These are phyloP conservation scores for Tilletia caries DNA, from an alignment of 1,284 basidiomycete species.

Conservation along the genomic window DNA sequence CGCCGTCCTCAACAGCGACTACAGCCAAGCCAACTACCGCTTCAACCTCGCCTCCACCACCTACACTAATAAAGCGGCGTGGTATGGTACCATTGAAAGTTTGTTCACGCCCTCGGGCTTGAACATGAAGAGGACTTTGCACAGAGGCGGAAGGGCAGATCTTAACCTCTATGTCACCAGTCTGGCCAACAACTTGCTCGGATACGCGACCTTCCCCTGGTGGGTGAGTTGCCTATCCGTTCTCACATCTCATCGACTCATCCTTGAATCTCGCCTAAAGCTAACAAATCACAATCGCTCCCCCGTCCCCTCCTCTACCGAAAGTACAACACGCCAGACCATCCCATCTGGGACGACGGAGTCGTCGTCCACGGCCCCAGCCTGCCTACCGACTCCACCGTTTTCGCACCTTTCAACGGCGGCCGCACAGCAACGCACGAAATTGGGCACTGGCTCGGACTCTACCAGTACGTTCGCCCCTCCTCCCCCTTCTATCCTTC, in stretches of 20 bases:
- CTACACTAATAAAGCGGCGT: slow-evolving; percentile 59
- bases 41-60: slow-evolving; percentile 59
- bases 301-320: too few relatives aligned
- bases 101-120: slow-evolving; percentile 55
- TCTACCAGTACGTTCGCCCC: slow-evolving; percentile 57
- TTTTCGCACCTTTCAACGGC: slow-evolving; percentile 57
- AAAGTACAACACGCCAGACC: too few relatives aligned
- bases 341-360: slow-evolving; percentile 53
- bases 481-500: too few relatives aligned
- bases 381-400: slow-evolving; percentile 58
- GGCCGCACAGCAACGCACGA: slow-evolving; percentile 63
- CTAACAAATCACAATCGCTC: too few relatives aligned
- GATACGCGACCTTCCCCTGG: slow-evolving; percentile 60
- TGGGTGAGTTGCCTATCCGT: slow-evolving; percentile 17
- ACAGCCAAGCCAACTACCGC: slow-evolving; percentile 56
- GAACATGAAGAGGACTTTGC: slow-evolving; percentile 60
- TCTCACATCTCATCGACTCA: too few relatives aligned
- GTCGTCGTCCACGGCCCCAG: slow-evolving; percentile 59
- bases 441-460: slow-evolving; percentile 57
- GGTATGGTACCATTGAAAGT: slow-evolving; percentile 58
- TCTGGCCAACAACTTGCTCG: slow-evolving; percentile 26
- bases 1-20: slow-evolving; percentile 60
- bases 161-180: slow-evolving; percentile 62
- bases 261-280: too few relatives aligned
- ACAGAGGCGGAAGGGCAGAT: slow-evolving; percentile 56